These are phyloP conservation scores for Urostyla sp. DNA, from an alignment of 73 alveolate genomes.

Conservation along the genomic window DNA sequence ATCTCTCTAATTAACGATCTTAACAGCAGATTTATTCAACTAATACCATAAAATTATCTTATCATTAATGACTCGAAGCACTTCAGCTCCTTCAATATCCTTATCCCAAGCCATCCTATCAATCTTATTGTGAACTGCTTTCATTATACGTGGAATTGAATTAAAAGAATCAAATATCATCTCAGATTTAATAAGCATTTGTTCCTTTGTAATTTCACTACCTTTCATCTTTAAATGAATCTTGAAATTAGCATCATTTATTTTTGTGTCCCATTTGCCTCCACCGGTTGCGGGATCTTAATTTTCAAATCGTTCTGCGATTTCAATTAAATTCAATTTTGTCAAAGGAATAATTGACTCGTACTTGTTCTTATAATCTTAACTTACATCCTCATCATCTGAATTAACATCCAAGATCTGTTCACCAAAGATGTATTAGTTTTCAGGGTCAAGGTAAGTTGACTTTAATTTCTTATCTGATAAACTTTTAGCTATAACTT, in stretches of 20 bases:
- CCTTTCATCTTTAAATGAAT: constrained; percentile 41
- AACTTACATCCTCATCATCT: constrained; percentile 12
- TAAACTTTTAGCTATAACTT: too few species aligned
- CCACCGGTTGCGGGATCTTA: background rate
- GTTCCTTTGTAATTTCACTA: constrained; percentile 6
- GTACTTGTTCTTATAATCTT: constrained; percentile 17
- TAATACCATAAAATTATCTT: constrained; percentile 20
- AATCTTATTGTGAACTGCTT: constrained; percentile 31
- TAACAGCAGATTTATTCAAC: constrained; percentile 26
- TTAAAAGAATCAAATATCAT: background rate
- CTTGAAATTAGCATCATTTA: constrained; percentile 24
- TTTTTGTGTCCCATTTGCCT: constrained; percentile 25
- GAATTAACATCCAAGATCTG: too few species aligned
- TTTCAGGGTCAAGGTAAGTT: too few species aligned
- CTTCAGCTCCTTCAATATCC: constrained; percentile 32
- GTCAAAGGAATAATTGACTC: background rate
- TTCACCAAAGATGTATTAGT: too few species aligned
- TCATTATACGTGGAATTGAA: background rate
- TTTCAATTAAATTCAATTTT: background rate
- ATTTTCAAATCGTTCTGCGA: constrained; percentile 5
- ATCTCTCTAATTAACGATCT: constrained; percentile 13
- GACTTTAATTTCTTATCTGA: too few species aligned
- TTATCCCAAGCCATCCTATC: constrained; percentile 48
- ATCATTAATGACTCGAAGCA: background rate
- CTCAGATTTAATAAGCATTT: background rate